Evolutionary conservation across 306 rosid genomes (phyloP).

Genomic region (Purshia tridentata): DNA sequence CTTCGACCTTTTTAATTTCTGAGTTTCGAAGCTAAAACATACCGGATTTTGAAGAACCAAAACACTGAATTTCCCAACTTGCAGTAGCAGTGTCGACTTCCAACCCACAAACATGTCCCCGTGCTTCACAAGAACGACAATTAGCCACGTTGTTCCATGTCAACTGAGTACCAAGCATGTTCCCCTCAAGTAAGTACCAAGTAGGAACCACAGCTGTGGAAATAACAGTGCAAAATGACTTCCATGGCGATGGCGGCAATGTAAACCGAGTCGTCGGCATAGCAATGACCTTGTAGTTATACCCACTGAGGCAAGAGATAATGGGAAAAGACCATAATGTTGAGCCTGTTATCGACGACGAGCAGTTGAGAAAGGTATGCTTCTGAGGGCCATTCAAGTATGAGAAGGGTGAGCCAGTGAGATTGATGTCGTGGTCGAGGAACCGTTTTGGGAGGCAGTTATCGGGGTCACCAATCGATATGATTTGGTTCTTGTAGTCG

Average conservation of each 20-base stretch:
- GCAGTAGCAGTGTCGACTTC: not conserved
- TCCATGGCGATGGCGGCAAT: not conserved
- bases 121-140: constrained; percentile 29
- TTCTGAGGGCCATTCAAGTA: not conserved
- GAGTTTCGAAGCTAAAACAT: no score
- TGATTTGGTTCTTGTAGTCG: not conserved
- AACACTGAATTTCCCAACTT: no score
- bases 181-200: not conserved
- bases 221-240: constrained; percentile 26
- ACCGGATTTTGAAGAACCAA: no score
- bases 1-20: no score
- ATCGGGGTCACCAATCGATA: constrained; percentile 21
- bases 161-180: constrained; percentile 23
- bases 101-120: constrained; percentile 34
- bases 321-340: not conserved
- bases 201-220: constrained; percentile 27
- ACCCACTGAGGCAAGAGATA: constrained; percentile 31
- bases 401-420: constrained; percentile 30
- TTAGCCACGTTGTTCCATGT: constrained; percentile 35
- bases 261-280: not conserved
- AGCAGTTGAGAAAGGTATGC: constrained; percentile 39
- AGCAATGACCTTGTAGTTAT: constrained; percentile 15
- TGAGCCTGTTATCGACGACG: not conserved
- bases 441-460: constrained; percentile 17
- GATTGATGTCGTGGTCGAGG: constrained; percentile 14